Evolutionary conservation across 1,284 basidiomycete genomes (phyloP), one percentile per base, ranked within the genome.

Genomic region (Mycena citricolor): DNA sequence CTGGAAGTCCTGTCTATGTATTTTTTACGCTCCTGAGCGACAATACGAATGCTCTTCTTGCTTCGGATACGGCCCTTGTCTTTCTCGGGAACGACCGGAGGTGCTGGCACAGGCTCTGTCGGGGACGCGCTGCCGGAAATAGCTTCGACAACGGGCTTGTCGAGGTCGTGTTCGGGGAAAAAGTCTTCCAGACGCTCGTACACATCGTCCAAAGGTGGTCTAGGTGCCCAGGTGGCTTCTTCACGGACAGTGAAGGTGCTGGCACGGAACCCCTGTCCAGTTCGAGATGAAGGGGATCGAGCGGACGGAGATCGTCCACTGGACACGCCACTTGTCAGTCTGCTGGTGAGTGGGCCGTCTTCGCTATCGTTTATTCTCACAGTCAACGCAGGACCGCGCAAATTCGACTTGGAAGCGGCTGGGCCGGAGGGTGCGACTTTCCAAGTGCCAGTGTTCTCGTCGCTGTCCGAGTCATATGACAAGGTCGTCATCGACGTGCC

Each of bases 161-260:
- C 97, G 38, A 99, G 78, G 61, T 99, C 94, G 62, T 97, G 91
- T 55, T 90, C 85, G 0, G 94, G 94, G 76, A 99, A 99, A 72
- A 92, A 97, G 54, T 90, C 84, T 58, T 98, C 91, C 6, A 99
- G 76, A 44, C 90, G 84, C 44, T 98, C 90, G 63, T 94, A 94
- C 42, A 99, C 86, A 58, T 91, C 89, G 62, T 99, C 97, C 0
- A 94, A 85, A 23, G 87, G 83, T 11, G 97, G 97, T 60, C 97
- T 88, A 53, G 88, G 82, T 35, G 87, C 86, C 90, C 90, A 93
- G 12, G 79, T 81, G 32, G 73, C 70, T 49, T 79, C 78, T 51
- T 76, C 61, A 51, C 70, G 69, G 51, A 77, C 74, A 26, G 72
- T 76, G 54, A 86, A 85, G n/a, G 77, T 75, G 57, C 74, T 83